Evolutionary conservation across 2,329 filamentous ascomycete genomes (phyloP).

Genomic region (Fusarium cyanostomum): DNA sequence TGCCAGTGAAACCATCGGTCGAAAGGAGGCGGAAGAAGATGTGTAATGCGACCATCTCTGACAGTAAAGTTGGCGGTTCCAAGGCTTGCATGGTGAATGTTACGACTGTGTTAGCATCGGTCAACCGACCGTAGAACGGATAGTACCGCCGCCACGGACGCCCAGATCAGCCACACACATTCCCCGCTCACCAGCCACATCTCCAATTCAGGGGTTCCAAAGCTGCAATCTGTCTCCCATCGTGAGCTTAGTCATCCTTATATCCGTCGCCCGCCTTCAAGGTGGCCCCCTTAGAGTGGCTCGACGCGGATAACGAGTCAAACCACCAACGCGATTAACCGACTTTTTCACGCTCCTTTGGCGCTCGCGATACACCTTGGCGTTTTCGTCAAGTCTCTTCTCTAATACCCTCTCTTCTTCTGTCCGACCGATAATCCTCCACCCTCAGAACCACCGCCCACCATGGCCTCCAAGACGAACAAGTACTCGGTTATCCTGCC

Average conservation of each 20-base stretch:
- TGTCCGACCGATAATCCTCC: constrained; percentile 8
- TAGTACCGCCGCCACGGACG: background rate
- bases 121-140: constrained; percentile 2
- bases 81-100: constrained; percentile 19
- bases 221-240: constrained; percentile 41
- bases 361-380: constrained; percentile 19
- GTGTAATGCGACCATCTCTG: constrained; percentile 9
- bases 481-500: constrained; percentile 98
- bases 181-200: constrained; percentile 27
- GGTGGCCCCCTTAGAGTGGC: constrained; percentile 42
- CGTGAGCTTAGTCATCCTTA: constrained; percentile 32
- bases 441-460: constrained; percentile 16
- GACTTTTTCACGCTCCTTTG: constrained; percentile 41
- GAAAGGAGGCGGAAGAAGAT: background rate
- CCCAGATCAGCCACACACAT: constrained; percentile 8
- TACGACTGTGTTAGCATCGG: constrained; percentile 26
- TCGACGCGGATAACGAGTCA: constrained; percentile 36
- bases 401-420: background rate
- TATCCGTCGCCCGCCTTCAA: constrained; percentile 30
- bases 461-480: constrained; percentile 64
- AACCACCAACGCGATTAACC: constrained; percentile 36
- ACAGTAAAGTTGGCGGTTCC: constrained; percentile 21
- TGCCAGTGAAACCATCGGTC: background rate
- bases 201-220: constrained; percentile 31
- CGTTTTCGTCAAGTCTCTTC: background rate